Conservation (phyloP, 345 rosid species). For the Melastoma malabathricum region DNA sequence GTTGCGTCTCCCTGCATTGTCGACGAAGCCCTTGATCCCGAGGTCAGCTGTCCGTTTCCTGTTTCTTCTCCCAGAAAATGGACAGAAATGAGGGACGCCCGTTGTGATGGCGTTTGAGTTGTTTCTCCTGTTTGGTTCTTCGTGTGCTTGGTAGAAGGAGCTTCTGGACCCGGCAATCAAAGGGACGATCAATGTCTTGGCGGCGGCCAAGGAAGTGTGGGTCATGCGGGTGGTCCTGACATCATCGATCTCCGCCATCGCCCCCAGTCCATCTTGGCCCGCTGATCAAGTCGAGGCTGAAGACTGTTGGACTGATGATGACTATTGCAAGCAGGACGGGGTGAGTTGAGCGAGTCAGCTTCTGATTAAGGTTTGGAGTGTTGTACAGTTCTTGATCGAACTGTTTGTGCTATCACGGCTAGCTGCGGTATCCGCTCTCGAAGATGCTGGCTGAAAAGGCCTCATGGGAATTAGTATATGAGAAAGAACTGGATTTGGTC, state of each 20-base stretch:
- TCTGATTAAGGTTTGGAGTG: not conserved
- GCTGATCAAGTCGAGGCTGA: conserved; percentile 53
- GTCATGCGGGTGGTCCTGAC: conserved; percentile 79
- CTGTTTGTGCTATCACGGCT: not conserved
- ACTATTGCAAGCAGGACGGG: conserved; percentile 53
- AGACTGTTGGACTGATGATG: conserved; percentile 77
- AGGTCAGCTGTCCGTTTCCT: conserved; percentile 22
- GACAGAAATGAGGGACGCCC: not conserved
- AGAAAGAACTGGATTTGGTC: conserved; percentile 72
- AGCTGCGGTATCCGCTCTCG: conserved; percentile 86
- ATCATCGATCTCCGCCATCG: conserved; percentile 68
- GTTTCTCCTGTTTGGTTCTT: not conserved
- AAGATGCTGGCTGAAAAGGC: conserved; percentile 88
- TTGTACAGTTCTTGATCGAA: too few relatives aligned
- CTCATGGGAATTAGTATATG: conserved; percentile 73
- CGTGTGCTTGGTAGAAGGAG: conserved; percentile 30
- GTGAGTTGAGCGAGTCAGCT: conserved; percentile 18
- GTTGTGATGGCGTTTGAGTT: not conserved
- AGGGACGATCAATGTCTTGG: conserved; percentile 67
- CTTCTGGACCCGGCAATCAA: conserved; percentile 77
- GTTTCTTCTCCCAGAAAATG: not conserved
- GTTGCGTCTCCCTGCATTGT: conserved; percentile 88
- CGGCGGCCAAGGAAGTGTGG: conserved; percentile 62
- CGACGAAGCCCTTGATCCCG: conserved; percentile 58
- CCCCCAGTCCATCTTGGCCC: conserved; percentile 85